Evolutionary conservation across 1,284 basidiomycete genomes (phyloP), one percentile per base, ranked within the genome.

Genomic region (Ustilago shanxiensis): DNA sequence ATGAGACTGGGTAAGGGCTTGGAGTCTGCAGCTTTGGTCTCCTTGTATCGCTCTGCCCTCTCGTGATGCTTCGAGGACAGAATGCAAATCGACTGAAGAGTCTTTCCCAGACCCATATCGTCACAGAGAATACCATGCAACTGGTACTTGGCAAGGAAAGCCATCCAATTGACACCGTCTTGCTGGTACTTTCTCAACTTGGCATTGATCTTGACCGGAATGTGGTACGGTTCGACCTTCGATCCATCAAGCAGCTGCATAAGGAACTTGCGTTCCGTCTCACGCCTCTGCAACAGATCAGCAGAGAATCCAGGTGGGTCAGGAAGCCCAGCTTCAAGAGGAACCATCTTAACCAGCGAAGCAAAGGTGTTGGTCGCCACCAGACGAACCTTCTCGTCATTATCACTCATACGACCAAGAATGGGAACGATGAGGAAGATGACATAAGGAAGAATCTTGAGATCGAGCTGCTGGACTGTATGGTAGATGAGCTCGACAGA

Each of bases 41-140:
- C 88, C 80, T 91, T 89, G 86, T 91, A 89, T 75, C 89, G 90
- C 83, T 92, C 89, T 8, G 90, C 89, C 11, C 96, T 91, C 87
- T 99, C 97, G 82, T 91, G 90, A 82, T 97, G 95, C 87, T 96
- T 98, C 87, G 94, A 92, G 1, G 95, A 93, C 28, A 99, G 89
- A 74, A 99, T 99, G 83, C 95, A 97, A 81, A 99, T 99, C 0
- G 96, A 97, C 87, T 99, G 97, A 16, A 99, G 88, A 1, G 95
- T 98, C 88, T 99, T 99, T 29, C 97, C 97, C 8, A 99, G 91
- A 75, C 97, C 97, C 96, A 99, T 99, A 94, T 95, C 96, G 85
- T 99, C 97, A 86, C 97, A 99, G 31, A 99, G 91, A 79, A 99
- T 95, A 22, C 97, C 97, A 86, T 99, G 97, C 6, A 99, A 88